A percentile compares a stretch with the other conserved stretches of the same genome.
phyloP scores from a whole-genome alignment of 2,329 filamentous ascomycete genomes.

The Lachnellula subtilissima region DNA sequence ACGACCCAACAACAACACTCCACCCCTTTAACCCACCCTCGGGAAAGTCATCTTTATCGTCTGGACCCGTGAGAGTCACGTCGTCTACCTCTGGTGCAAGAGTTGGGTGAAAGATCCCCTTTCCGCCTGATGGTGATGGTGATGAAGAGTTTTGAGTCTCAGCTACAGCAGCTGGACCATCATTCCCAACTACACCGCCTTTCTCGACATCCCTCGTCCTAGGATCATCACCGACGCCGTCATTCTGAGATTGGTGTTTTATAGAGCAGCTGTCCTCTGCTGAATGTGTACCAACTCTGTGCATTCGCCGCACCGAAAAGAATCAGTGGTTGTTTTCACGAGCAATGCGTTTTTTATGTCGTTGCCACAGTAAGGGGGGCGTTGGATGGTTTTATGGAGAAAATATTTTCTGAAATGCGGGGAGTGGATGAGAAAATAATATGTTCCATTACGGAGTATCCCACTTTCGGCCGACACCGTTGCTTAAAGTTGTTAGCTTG shows the following conservation, averaged over 20 bases:
- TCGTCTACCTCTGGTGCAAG: slow-evolving; percentile 10
- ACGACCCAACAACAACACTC: slow-evolving; percentile 62
- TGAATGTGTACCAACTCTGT: slow-evolving; percentile 23
- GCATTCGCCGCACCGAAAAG: slow-evolving; percentile 31
- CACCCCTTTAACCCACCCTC: slow-evolving; percentile 62
- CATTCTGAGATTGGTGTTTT: slow-evolving; percentile 25
- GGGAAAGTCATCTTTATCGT: slow-evolving; percentile 45
- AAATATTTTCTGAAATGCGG: background rate
- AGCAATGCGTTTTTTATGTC: background rate
- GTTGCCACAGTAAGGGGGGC: background rate
- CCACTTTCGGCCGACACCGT: slow-evolving; percentile 9
- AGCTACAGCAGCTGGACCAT: slow-evolving; percentile 5
- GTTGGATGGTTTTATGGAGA: background rate
- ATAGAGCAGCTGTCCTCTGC: slow-evolving; percentile 41
- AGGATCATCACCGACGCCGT: background rate
- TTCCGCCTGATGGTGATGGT: slow-evolving; percentile 4
- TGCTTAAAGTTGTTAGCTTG: background rate
- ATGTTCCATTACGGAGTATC: background rate
- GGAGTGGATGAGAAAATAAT: background rate
- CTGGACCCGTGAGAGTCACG: slow-evolving; percentile 10
- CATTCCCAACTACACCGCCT: slow-evolving; percentile 8
- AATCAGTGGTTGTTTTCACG: background rate
- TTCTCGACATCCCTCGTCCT: slow-evolving; percentile 16
- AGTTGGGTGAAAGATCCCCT: slow-evolving; percentile 7
- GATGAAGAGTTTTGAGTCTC: background rate